phyloP scores from a whole-genome alignment of 257 asterid genomes.

The Cinchona pubescens region DNA sequence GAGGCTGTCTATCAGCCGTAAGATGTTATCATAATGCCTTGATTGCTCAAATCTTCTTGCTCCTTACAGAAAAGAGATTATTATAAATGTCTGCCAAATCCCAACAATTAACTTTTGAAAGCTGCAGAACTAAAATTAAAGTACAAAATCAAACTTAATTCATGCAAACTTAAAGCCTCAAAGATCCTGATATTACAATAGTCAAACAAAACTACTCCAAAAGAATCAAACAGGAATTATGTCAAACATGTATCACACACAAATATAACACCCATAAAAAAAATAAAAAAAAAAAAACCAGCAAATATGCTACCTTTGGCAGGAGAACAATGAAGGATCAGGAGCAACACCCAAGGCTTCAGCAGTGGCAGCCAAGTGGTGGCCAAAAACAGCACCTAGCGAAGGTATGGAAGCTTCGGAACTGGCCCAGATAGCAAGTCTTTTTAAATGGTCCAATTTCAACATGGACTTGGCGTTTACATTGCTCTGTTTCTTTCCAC shows the following conservation, averaged over 20 bases:
- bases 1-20: no score
- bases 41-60: no score
- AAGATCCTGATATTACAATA: not conserved
- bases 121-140: no score
- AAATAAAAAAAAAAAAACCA: no score
- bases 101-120: no score
- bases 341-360: constrained; percentile 53
- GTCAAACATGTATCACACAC: not conserved
- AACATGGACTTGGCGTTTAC: constrained; percentile 56
- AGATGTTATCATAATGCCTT: no score
- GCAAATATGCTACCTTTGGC: constrained; percentile 49
- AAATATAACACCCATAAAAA: not conserved
- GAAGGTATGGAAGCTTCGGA: constrained; percentile 45
- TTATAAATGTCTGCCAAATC: no score
- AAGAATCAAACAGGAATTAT: not conserved
- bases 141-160: not conserved
- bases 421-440: constrained; percentile 58
- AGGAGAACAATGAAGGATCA: constrained; percentile 50
- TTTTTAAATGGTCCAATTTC: constrained; percentile 60
- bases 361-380: constrained; percentile 54
- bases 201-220: not conserved
- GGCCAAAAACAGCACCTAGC: constrained; percentile 62
- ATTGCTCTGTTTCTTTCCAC: constrained; percentile 43
- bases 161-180: not conserved
- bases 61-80: no score